phyloP scores from a whole-genome alignment of 129 eudicot genomes.

The Flaveria bidentis region DNA sequence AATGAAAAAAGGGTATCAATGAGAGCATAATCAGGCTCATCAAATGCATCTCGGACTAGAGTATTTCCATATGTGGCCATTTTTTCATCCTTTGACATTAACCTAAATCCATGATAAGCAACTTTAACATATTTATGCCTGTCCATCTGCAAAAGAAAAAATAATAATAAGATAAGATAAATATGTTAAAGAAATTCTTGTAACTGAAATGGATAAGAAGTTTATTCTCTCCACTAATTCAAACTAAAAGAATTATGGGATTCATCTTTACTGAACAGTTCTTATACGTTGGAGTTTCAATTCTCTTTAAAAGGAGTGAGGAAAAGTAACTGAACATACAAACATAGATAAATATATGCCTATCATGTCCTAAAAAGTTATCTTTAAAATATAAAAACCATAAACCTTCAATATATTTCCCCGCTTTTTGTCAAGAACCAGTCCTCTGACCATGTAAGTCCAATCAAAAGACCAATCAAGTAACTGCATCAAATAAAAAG shows the following conservation, averaged over 20 bases:
- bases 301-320: background rate
- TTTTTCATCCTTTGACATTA: constrained; percentile 84
- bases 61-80: constrained; percentile 80
- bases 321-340: constrained; percentile 15
- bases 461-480: constrained; percentile 89
- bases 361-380: constrained; percentile 16
- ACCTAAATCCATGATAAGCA: constrained; percentile 93
- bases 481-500: constrained; percentile 48
- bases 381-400: constrained; percentile 15
- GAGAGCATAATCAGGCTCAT: constrained; percentile 94
- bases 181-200: background rate
- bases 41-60: constrained; percentile 80
- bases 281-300: background rate
- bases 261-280: constrained; percentile 6
- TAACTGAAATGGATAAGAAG: background rate
- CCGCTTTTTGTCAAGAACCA: constrained; percentile 90
- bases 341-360: background rate
- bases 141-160: constrained; percentile 63
- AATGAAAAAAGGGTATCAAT: constrained; percentile 93
- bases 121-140: constrained; percentile 97
- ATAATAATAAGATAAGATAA: background rate
- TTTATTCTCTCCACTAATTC: background rate
- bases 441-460: constrained; percentile 97
- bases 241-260: background rate
- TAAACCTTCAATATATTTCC: constrained; percentile 95